Conservation (phyloP, 2,329 filamentous ascomycete genomes). For the Thelonectria rubi region DNA sequence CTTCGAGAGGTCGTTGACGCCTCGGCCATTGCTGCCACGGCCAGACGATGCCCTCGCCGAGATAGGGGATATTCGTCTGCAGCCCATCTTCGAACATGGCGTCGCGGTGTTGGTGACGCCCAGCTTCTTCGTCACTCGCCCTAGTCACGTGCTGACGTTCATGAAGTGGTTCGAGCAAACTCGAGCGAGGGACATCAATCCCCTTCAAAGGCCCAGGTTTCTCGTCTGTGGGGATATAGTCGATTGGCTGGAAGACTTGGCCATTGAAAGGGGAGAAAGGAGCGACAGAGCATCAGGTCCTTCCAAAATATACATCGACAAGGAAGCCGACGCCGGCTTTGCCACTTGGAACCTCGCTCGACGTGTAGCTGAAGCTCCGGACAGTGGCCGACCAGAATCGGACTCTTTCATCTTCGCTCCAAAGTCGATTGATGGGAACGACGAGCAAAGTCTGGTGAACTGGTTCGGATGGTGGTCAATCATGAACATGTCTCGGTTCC, state of each 20-base stretch:
- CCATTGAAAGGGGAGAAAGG: constrained; percentile 29
- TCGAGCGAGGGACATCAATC: constrained; percentile 24
- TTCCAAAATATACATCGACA: constrained; percentile 1
- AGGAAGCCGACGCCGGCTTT: constrained; percentile 31
- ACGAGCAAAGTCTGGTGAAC: constrained; percentile 70
- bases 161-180: constrained; percentile 49
- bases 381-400: constrained; percentile 20
- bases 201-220: constrained; percentile 37
- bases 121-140: constrained; percentile 53
- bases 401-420: constrained; percentile 57
- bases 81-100: constrained; percentile 45
- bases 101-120: constrained; percentile 52
- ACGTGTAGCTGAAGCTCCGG: constrained; percentile 28
- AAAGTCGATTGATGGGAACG: constrained; percentile 60
- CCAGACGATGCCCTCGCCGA: constrained; percentile 5
- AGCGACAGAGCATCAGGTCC: neutral
- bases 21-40: constrained; percentile 28
- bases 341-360: constrained; percentile 38
- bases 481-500: constrained; percentile 58
- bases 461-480: constrained; percentile 70
- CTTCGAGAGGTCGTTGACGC: constrained; percentile 47
- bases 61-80: constrained; percentile 40
- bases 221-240: constrained; percentile 44
- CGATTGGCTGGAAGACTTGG: constrained; percentile 45
- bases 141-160: constrained; percentile 46